Percentiles rank a stretch among this genome's conserved stretches.
Evolutionary conservation across 2,329 filamentous ascomycete genomes (phyloP).

Genomic region (Rutstroemia sp.): DNA sequence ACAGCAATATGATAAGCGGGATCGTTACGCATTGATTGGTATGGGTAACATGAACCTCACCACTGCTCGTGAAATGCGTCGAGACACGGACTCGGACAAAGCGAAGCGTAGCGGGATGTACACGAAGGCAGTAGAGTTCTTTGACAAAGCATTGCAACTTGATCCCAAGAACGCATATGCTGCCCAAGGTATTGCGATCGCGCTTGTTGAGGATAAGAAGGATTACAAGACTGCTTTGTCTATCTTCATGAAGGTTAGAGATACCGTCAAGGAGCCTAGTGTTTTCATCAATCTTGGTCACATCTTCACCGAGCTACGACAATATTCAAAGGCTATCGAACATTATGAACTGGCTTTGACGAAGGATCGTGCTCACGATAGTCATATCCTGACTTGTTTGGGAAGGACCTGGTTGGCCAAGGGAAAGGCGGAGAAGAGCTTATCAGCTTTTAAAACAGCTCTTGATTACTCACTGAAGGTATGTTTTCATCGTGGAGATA

Average conservation of each 20-base stretch:
- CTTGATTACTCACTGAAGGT: slow-evolving; percentile 59
- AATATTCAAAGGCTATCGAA: slow-evolving; percentile 87
- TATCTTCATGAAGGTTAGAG: slow-evolving; percentile 83
- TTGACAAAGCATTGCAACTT: slow-evolving; percentile 92
- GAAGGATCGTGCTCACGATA: slow-evolving; percentile 55
- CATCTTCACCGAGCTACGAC: slow-evolving; percentile 81
- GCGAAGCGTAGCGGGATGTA: slow-evolving; percentile 85
- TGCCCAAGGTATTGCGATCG: slow-evolving; percentile 91
- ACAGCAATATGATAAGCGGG: slow-evolving; percentile 92
- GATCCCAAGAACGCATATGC: slow-evolving; percentile 94
- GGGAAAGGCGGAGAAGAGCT: slow-evolving; percentile 56
- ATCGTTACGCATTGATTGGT: slow-evolving; percentile 89
- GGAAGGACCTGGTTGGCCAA: slow-evolving; percentile 63
- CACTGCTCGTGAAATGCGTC: slow-evolving; percentile 87
- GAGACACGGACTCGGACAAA: slow-evolving; percentile 82
- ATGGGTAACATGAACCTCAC: slow-evolving; percentile 89
- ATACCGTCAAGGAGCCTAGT: slow-evolving; percentile 80
- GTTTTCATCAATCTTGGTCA: slow-evolving; percentile 93
- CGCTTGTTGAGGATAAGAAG: slow-evolving; percentile 88
- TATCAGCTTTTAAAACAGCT: slow-evolving; percentile 55
- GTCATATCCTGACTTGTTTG: slow-evolving; percentile 62
- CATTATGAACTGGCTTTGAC: slow-evolving; percentile 75
- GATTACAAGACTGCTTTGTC: slow-evolving; percentile 75
- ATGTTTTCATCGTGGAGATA: slow-evolving; percentile 17
- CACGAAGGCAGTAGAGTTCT: slow-evolving; percentile 91